Evolutionary conservation across 2,329 filamentous ascomycete genomes (phyloP).

Genomic region (Colletotrichum paranaense): DNA sequence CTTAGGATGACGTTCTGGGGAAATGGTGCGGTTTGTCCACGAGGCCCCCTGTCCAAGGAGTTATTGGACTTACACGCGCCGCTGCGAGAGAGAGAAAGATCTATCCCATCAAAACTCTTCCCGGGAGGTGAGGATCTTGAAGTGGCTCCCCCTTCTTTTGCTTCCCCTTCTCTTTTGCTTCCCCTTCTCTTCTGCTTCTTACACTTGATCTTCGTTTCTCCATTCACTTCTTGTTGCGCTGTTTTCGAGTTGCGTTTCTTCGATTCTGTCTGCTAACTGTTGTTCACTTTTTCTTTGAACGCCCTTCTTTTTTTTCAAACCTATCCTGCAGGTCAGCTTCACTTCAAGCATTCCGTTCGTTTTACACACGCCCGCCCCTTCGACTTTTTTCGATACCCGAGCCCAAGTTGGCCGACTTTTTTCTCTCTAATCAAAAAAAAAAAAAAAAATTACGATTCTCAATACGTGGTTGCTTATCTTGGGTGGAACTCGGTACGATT

Average conservation of each 20-base stretch:
- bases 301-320: constrained; percentile 13
- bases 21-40: neutral
- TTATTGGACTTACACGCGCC: constrained; percentile 25
- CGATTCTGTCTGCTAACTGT: constrained; percentile 17
- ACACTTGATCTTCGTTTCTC: constrained; percentile 15
- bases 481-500: constrained; percentile 1
- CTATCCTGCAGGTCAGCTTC: constrained; percentile 32
- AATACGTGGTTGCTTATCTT: neutral
- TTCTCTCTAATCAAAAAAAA: constrained; percentile 3
- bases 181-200: constrained; percentile 19
- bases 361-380: constrained; percentile 14
- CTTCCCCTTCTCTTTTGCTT: constrained; percentile 23
- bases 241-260: constrained; percentile 18
- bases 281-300: constrained; percentile 28
- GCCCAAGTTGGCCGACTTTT: constrained; percentile 22
- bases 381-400: constrained; percentile 20
- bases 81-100: neutral
- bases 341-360: constrained; percentile 16
- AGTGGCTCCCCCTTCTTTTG: constrained; percentile 7
- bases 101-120: constrained; percentile 17
- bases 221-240: neutral
- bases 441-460: constrained; percentile 20
- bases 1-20: constrained; percentile 19
- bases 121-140: neutral
- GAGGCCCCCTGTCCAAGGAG: neutral